A percentile compares a stretch with the other conserved stretches of the same genome.
Conservation (phyloP, 1,284 basidiomycete species). For the Ceratobasidium sp. region DNA sequence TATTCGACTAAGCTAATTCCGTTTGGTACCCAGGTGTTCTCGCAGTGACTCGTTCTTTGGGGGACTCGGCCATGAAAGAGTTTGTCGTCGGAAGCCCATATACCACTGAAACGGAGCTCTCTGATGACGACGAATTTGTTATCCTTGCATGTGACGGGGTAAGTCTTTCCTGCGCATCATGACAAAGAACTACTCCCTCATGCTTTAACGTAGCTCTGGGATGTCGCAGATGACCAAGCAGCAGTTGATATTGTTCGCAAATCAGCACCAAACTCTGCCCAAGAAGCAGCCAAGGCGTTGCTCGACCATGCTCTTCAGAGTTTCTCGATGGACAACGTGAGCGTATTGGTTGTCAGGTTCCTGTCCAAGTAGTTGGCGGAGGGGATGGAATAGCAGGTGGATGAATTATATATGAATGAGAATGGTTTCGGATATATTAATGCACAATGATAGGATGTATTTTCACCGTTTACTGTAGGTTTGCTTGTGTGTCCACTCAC, state of each 20-base stretch:
- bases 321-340: conserved; percentile 93
- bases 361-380: conserved; percentile 6
- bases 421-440: neutral
- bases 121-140: conserved; percentile 91
- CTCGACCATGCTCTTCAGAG: conserved; percentile 87
- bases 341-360: conserved; percentile 80
- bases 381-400: neutral
- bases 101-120: conserved; percentile 94
- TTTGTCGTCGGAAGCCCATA: conserved; percentile 98
- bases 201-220: conserved; percentile 83
- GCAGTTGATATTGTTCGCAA: conserved; percentile 87
- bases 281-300: conserved; percentile 81
- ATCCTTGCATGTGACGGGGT: conserved; percentile 99
- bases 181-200: neutral
- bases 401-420: conserved; percentile 15
- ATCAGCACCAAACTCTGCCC: conserved; percentile 66
- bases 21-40: conserved; percentile 68
- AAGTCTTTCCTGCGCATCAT: conserved; percentile 54
- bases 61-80: conserved; percentile 99
- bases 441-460: neutral
- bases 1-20: neutral
- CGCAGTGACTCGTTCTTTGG: conserved; percentile 94
- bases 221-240: conserved; percentile 91
- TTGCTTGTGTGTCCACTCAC: no score
- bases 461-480: no score